Evolutionary conservation across 768 basidiomycete species (phyloP), one percentile per base, ranked within the genome.

Genomic region (Hypholoma fasciculare): DNA sequence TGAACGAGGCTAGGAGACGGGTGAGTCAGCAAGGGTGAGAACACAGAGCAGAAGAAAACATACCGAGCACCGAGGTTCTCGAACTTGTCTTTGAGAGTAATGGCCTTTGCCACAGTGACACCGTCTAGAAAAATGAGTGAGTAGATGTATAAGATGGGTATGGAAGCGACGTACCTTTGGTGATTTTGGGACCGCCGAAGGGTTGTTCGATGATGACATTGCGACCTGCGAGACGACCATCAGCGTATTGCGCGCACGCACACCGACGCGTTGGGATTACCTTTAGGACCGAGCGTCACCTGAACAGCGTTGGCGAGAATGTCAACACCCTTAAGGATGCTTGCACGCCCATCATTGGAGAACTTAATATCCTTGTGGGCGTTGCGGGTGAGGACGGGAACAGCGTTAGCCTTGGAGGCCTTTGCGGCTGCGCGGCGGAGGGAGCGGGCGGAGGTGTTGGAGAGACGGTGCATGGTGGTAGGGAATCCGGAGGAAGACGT

Each of bases 121-220:
- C 96, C 96, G 73, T 98, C 94, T 93, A 6, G 56, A 56, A 14
- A 23, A n/a, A 56, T 13, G 51, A 39, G 27, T 64, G 52, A 59
- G 52, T 62, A 37, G 46, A 39, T 44, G 30, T 19, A 16, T 54
- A 23, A 46, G 38, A 26, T 8, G 37, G 20, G 14, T 43, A 40
- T 20, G 3, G 19, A 4, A 36, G 48, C 19, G 37, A 74, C 82
- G 51, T 57, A 92, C 92, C 94, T 76, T 97, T 98, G 67, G 96
- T 98, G 72, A 98, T 97, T 78, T 97, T 95, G 50, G 92, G 91
- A 36, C 90, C 88, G 62, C 92, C 92, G 67, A 82, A 94, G 44
- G 89, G 82, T 78, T 94, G 91, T 77, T 98, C 96, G 68, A 98
- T 97, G 79, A 98, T 98, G 71, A 98, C 96, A 74, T 97, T 99